Conservation (phyloP, 441 rosid genomes). For the Gossypium schwendimanii region DNA sequence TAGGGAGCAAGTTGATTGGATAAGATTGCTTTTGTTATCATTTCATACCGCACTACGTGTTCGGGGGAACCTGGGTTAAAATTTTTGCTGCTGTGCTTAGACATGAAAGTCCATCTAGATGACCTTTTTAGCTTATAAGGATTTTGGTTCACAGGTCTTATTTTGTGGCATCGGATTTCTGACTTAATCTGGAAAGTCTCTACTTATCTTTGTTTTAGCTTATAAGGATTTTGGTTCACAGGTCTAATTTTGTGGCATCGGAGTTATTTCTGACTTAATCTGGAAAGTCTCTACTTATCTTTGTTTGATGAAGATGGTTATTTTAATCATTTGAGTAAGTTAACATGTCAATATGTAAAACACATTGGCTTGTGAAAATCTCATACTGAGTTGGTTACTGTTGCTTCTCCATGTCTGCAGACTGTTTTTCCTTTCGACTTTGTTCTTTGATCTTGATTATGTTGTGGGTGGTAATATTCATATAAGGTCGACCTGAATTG, state of each 20-base stretch:
- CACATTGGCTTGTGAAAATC: neutral
- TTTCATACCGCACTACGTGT: neutral
- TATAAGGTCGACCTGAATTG: neutral
- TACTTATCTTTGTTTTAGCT: neutral
- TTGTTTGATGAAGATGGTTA: neutral
- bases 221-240: neutral
- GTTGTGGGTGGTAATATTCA: neutral
- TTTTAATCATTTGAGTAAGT: neutral
- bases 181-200: neutral
- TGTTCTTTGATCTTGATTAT: neutral
- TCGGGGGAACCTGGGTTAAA: neutral
- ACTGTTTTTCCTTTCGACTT: neutral
- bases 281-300: neutral
- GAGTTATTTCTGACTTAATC: neutral
- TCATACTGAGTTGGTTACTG: neutral
- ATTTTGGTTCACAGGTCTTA: neutral
- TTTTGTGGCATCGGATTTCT: neutral
- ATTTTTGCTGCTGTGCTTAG: neutral
- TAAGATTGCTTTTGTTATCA: neutral
- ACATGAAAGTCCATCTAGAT: neutral
- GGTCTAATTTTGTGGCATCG: neutral
- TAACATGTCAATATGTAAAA: neutral
- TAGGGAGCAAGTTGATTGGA: neutral
- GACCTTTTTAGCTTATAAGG: neutral
- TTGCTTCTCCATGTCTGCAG: neutral